Evolutionary conservation across 2,329 filamentous ascomycete genomes (phyloP), one percentile per base, ranked within the genome.

Genomic region (Epichloe amarillans): DNA sequence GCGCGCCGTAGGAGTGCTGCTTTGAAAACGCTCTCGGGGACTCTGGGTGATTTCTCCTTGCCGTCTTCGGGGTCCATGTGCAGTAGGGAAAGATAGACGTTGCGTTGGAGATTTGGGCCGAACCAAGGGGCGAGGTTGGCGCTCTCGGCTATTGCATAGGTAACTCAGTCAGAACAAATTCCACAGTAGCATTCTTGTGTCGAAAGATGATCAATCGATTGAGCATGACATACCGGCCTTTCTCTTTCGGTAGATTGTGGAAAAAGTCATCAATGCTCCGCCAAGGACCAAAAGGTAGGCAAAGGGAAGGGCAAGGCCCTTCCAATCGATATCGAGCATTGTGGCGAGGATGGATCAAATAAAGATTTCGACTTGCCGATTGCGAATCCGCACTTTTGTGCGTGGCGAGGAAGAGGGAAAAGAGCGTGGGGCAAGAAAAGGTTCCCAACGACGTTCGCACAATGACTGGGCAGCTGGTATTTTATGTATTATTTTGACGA

Each of bases 51-150:
- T 66, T 90, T 88, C 62, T 87, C 82, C 53, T 78, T 70, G 50
- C 76, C 77, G 36, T 73, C 70, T 57, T 77, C 75, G 50, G 79
- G 74, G 50, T 80, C 77, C 64, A 93, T 77, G 70, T 98, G 89
- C 48, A 96, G 76, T 40, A 98, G 82, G 43, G 89, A 89, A 54
- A 95, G 80, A 74, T 97, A 98, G 64, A 98, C 81, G 69, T 98
- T 90, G 69, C 91, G 87, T 69, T 93, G 86, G 48, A 94, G 75
- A 66, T 98, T 90, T 49, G 85, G 79, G 23, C 84, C 83, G 69
- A 98, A 98, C 91, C 93, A 98, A 59, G 91, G 89, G 58, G 86
- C 88, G 54, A 98, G 82, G 58, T 86, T 88, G 50, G 88, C 84
- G 61, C 86, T 85, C 71, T 88, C 82, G 57, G 75, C 86, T 89